Percentiles rank a stretch among this genome's conserved stretches.
phyloP scores from a whole-genome alignment of 2,329 filamentous ascomycete genomes.

The Amphichorda felina region DNA sequence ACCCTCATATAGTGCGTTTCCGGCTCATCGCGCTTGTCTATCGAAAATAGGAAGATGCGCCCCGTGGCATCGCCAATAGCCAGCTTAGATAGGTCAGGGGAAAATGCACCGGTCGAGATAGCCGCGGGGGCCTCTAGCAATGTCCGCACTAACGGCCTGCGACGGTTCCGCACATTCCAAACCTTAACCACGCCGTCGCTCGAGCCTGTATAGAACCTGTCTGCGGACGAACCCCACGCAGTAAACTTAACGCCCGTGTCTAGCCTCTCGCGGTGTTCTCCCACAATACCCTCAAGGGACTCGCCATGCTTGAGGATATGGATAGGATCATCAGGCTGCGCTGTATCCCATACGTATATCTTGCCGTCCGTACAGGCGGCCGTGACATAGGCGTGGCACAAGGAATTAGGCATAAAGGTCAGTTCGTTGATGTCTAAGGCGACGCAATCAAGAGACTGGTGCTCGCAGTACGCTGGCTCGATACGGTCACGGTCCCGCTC shows the following conservation, averaged over 20 bases:
- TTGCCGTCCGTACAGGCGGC: slow-evolving; percentile 50
- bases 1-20: slow-evolving; percentile 22
- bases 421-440: slow-evolving; percentile 53
- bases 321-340: slow-evolving; percentile 39
- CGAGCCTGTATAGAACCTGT: slow-evolving; percentile 51
- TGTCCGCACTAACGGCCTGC: slow-evolving; percentile 34
- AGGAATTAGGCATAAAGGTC: slow-evolving; percentile 43
- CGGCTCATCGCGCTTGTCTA: slow-evolving; percentile 30
- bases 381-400: slow-evolving; percentile 38
- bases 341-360: slow-evolving; percentile 53
- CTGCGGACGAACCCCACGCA: slow-evolving; percentile 44
- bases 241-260: slow-evolving; percentile 54
- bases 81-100: slow-evolving; percentile 40
- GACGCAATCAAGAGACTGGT: slow-evolving; percentile 45
- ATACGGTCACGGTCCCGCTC: slow-evolving; percentile 13
- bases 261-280: slow-evolving; percentile 35
- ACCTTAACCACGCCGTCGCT: slow-evolving; percentile 52
- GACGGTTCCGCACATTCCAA: slow-evolving; percentile 43
- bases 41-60: slow-evolving; percentile 41
- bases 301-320: slow-evolving; percentile 42
- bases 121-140: slow-evolving; percentile 43
- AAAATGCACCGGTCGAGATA: slow-evolving; percentile 47
- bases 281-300: slow-evolving; percentile 24
- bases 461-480: slow-evolving; percentile 23
- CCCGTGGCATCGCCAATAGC: slow-evolving; percentile 51